Percentiles rank a stretch among this genome's conserved stretches.
Evolutionary conservation across 306 rosid species (phyloP).

Genomic region (Malus orientalis): DNA sequence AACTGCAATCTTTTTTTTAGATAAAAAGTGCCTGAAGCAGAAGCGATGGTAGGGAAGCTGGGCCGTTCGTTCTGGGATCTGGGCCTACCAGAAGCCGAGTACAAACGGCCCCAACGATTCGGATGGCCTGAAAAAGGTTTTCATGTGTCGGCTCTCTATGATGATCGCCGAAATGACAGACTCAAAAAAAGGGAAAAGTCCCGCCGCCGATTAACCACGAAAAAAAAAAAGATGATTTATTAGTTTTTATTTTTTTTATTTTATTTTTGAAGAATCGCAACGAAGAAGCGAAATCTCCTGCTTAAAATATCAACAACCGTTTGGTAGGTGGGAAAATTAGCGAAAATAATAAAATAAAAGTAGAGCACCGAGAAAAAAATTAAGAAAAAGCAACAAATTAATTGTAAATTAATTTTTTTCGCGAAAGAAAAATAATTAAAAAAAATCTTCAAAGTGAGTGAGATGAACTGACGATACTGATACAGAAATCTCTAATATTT

Average conservation of each 20-base stretch:
- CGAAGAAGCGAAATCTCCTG: background rate
- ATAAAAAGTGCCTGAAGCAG: background rate
- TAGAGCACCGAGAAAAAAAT: background rate
- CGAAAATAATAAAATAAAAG: background rate
- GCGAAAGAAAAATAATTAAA: too few relatives aligned
- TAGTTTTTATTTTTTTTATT: background rate
- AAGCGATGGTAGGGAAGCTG: background rate
- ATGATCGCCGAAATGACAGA: conserved; percentile 3
- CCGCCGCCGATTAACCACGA: background rate
- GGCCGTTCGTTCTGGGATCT: background rate
- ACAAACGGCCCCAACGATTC: background rate
- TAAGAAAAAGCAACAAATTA: background rate
- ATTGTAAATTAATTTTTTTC: background rate
- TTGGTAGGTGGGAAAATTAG: background rate
- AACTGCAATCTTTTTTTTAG: too few relatives aligned
- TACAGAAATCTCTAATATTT: background rate
- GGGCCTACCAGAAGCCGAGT: background rate
- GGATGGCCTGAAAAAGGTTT: background rate
- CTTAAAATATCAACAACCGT: background rate
- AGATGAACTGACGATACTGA: background rate
- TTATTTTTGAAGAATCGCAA: background rate
- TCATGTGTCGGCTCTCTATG: background rate
- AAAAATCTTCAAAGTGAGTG: background rate
- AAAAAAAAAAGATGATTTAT: background rate
- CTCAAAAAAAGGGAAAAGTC: background rate